Conservation (phyloP, 78 protist genomes). For the Ministeria vibrans region DNA sequence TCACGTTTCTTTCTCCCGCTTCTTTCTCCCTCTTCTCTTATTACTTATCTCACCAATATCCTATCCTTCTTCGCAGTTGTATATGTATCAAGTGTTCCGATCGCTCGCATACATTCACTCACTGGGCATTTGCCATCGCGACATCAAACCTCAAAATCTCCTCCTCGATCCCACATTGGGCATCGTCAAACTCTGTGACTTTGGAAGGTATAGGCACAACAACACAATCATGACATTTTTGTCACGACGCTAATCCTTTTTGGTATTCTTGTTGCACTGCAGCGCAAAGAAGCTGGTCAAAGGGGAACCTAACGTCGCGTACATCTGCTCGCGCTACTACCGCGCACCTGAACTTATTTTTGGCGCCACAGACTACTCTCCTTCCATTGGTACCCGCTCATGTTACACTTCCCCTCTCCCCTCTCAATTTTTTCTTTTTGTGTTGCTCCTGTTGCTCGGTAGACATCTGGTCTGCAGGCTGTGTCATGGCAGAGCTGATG, state of each 20-base stretch:
- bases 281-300: conserved; percentile 73
- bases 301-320: conserved; percentile 97
- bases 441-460: background rate
- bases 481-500: conserved; percentile 90
- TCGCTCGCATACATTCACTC: conserved; percentile 78
- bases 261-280: background rate
- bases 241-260: background rate
- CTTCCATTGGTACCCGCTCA: conserved; percentile 87
- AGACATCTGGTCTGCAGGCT: conserved; percentile 86
- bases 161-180: conserved; percentile 79
- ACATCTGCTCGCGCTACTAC: conserved; percentile 99
- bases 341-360: conserved; percentile 99
- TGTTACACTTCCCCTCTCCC: no score
- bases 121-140: conserved; percentile 77
- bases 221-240: background rate
- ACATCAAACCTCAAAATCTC: conserved; percentile 86
- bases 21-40: background rate
- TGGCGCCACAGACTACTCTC: conserved; percentile 93
- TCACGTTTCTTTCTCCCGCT: background rate
- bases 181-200: conserved; percentile 91
- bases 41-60: background rate
- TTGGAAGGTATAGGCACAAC: conserved; percentile 69
- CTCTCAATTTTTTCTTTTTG: background rate
- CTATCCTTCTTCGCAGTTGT: conserved; percentile 39
- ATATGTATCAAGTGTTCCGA: conserved; percentile 87